Evolutionary conservation across 139 green algal genomes (phyloP).

Genomic region (Chlorella sp.): DNA sequence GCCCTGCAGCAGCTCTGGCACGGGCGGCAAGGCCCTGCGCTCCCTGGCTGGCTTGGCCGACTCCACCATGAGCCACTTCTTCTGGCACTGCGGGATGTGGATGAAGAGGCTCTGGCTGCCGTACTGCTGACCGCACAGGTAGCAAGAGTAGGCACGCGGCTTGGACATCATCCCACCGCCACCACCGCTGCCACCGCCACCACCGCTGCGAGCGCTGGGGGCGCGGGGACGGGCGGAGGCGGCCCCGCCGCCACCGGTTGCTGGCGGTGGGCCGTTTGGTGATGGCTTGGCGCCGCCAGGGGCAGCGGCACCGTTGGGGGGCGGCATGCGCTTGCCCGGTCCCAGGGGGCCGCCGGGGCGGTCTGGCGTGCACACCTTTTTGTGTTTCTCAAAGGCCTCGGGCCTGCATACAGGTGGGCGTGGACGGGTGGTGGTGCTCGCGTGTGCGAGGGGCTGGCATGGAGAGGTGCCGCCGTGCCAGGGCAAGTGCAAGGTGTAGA

Average conservation of each 20-base stretch:
- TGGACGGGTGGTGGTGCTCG: too few relatives aligned
- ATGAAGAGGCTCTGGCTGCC: conserved; percentile 24
- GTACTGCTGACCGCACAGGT: conserved; percentile 34
- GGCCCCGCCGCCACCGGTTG: background rate
- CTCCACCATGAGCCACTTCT: conserved; percentile 36
- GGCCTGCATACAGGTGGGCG: conserved; percentile 16
- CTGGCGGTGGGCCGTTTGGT: background rate
- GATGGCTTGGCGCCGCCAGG: background rate
- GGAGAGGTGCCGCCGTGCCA: too few relatives aligned
- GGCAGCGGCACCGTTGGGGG: too few relatives aligned
- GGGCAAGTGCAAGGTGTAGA: background rate
- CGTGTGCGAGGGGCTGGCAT: too few relatives aligned
- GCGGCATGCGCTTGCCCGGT: background rate
- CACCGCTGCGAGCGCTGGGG: background rate
- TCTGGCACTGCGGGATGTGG: conserved; percentile 42
- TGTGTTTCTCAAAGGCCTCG: conserved; percentile 36
- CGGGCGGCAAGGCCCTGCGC: conserved; percentile 31
- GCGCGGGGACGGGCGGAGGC: background rate
- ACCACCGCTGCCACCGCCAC: background rate
- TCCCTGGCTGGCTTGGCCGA: conserved; percentile 23
- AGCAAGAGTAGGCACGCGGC: conserved; percentile 11
- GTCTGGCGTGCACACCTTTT: conserved; percentile 35
- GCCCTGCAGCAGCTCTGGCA: conserved; percentile 13
- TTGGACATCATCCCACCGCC: conserved; percentile 1
- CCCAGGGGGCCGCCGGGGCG: conserved; percentile 35